These are phyloP conservation scores for Nemania sp. DNA, from an alignment of 2,329 filamentous ascomycete genomes.

Conservation along the genomic window DNA sequence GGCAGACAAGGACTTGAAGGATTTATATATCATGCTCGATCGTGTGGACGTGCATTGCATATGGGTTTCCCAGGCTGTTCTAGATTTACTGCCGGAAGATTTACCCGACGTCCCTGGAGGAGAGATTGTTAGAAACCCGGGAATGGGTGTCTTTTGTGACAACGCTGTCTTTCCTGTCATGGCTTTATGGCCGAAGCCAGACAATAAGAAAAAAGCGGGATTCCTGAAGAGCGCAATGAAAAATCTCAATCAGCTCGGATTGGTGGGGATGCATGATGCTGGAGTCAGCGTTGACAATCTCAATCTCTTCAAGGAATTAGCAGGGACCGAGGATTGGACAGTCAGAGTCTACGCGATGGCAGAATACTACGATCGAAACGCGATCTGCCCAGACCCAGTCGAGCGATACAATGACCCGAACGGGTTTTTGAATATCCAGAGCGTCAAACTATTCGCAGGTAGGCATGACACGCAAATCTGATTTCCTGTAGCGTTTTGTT, in stretches of 20 bases:
- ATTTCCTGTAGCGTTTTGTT: slow-evolving; percentile 5
- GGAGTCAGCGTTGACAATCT: slow-evolving; percentile 69
- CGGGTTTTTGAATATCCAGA: slow-evolving; percentile 67
- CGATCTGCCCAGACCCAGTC: slow-evolving; percentile 68
- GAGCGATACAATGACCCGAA: slow-evolving; percentile 58
- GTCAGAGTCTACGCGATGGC: slow-evolving; percentile 76
- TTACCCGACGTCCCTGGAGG: slow-evolving; percentile 70
- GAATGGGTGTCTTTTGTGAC: slow-evolving; percentile 77
- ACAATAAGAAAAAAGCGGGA: slow-evolving; percentile 62
- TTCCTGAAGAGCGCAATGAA: slow-evolving; percentile 71
- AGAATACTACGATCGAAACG: slow-evolving; percentile 73
- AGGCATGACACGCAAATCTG: slow-evolving; percentile 38
- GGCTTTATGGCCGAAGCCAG: slow-evolving; percentile 68
- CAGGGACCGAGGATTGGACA: slow-evolving; percentile 65
- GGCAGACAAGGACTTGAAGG: slow-evolving; percentile 62
- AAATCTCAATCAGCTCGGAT: slow-evolving; percentile 71
- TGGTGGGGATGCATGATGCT: slow-evolving; percentile 78
- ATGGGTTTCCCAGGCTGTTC: slow-evolving; percentile 74
- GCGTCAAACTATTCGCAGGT: slow-evolving; percentile 78
- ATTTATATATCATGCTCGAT: slow-evolving; percentile 75
- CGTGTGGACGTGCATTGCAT: slow-evolving; percentile 77
- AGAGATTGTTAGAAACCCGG: slow-evolving; percentile 70
- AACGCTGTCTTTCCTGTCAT: slow-evolving; percentile 76
- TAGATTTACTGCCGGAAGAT: slow-evolving; percentile 68
- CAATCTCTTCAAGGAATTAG: slow-evolving; percentile 65